Conservation (phyloP, 768 basidiomycete genomes). For the Boletus rubroflammeus region DNA sequence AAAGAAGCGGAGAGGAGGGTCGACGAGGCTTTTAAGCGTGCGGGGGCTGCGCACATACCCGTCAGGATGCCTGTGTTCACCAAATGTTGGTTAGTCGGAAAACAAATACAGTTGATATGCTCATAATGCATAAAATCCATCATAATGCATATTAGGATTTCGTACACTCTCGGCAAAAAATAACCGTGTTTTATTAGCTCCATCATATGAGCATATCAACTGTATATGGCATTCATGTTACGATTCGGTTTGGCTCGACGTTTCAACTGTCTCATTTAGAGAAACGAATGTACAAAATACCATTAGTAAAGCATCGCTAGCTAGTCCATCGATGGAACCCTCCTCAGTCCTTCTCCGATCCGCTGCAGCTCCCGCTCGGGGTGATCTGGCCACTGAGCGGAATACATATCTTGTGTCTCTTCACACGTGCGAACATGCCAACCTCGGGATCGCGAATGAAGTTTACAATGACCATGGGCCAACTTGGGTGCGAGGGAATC, state of each 20-base stretch:
- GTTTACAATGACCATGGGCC: conserved; percentile 92
- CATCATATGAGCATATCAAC: too few relatives aligned
- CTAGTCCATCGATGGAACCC: conserved; percentile 2
- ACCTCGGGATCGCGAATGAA: conserved; percentile 91
- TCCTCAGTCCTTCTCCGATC: conserved; percentile 16
- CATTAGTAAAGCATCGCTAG: conserved; percentile 8
- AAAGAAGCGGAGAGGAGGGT: conserved; percentile 18
- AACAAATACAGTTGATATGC: too few relatives aligned
- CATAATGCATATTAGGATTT: too few relatives aligned
- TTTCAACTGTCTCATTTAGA: conserved; percentile 1
- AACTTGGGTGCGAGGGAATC: conserved; percentile 83
- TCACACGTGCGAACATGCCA: conserved; percentile 85
- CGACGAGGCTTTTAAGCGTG: conserved; percentile 9
- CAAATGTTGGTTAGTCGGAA: conserved; percentile 6
- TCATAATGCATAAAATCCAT: too few relatives aligned
- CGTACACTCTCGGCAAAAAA: too few relatives aligned
- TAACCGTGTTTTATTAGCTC: too few relatives aligned
- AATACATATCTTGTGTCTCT: conserved; percentile 52
- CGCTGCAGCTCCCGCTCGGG: conserved; percentile 6
- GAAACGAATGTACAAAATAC: conserved; percentile 15
- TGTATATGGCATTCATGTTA: conserved; percentile 1
- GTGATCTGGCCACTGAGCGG: conserved; percentile 19
- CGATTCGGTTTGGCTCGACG: neutral
- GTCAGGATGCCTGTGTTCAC: conserved; percentile 8
- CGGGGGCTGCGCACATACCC: conserved; percentile 15